Evolutionary conservation across 352 stramenopile species (phyloP), one percentile per base, ranked within the genome.

Genomic region (Phytophthora palmivora): DNA sequence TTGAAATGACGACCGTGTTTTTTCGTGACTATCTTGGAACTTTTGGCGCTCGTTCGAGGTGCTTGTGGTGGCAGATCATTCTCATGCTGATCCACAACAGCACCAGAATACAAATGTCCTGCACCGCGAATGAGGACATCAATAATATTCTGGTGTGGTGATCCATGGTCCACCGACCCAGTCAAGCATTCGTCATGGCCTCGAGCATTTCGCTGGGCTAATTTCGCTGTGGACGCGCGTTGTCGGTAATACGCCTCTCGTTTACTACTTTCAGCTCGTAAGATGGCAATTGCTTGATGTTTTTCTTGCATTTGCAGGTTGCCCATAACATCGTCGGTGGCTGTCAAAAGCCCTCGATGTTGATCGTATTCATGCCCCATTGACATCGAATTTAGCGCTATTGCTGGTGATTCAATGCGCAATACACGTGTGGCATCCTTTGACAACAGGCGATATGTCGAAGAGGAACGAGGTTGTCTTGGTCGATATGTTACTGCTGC

Each of bases 371-470:
- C 26, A 34, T 55, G 19, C 0, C 32, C 46, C 33, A 59, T 61
- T 19, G 55, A 19, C 41, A 70, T 28, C 6, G 58, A 68, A 21
- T 64, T 21, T 7, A 66, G 42, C 14, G 45, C 44, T 60, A 50
- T 41, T 32, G 28, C 43, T 24, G 69, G 64, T 7, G 74, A 76
- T 54, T 87, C 77, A 22, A 89, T 79, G 19, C 78, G 69, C 16
- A 89, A 53, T 22, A 89, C 75, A 0, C 79, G 69, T 4, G 75
- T 79, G 15, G 70, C 73, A 51, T 85, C 77, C 37, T 76, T 82
- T 11, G 79, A 81, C 5, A 87, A 50, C 24, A 89, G 48, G 6
- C 79, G 76, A 60, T 84, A 89, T 16, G 70, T 78, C 18, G 67
- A 53, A 14, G 58, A 14, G 9, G 46, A 12, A 12, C 50, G 63